Conservation (phyloP, 1,139 yeast genomes). For the Debaryomyces coudertii region DNA sequence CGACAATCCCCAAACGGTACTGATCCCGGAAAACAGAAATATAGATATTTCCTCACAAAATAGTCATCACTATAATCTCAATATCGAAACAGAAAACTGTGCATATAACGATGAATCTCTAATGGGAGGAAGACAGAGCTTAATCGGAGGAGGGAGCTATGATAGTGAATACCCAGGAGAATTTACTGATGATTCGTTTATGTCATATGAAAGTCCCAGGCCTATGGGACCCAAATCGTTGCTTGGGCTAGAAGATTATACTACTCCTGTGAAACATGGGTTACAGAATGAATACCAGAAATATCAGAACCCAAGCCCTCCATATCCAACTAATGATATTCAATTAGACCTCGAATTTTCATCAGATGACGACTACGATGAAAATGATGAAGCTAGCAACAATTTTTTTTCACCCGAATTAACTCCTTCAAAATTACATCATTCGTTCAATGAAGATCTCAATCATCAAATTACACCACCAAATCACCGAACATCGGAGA, state of each 20-base stretch:
- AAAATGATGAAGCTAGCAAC: neutral
- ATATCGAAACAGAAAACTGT: neutral
- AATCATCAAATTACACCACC: conserved; percentile 7
- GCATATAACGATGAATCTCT: neutral
- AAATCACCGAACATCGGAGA: conserved; percentile 15
- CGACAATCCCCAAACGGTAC: neutral
- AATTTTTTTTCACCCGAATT: conserved; percentile 8
- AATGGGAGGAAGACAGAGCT: neutral
- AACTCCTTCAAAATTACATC: conserved; percentile 2
- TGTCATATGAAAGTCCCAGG: conserved; percentile 34
- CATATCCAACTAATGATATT: conserved; percentile 14
- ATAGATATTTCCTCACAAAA: neutral
- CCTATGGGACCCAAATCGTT: conserved; percentile 50
- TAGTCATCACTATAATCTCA: neutral
- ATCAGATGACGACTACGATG: neutral
- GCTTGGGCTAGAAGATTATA: conserved; percentile 33
- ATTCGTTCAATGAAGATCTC: neutral
- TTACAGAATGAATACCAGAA: neutral
- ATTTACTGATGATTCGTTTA: conserved; percentile 14
- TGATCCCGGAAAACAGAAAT: neutral
- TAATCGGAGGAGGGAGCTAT: neutral
- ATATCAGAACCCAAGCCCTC: conserved; percentile 8
- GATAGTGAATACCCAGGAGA: conserved; percentile 2
- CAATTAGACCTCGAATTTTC: conserved; percentile 7
- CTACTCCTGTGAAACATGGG: conserved; percentile 8